A percentile compares a stretch with the other conserved stretches of the same genome.
Conservation (phyloP, 2,329 filamentous ascomycete genomes). For the Fusarium camptoceras region DNA sequence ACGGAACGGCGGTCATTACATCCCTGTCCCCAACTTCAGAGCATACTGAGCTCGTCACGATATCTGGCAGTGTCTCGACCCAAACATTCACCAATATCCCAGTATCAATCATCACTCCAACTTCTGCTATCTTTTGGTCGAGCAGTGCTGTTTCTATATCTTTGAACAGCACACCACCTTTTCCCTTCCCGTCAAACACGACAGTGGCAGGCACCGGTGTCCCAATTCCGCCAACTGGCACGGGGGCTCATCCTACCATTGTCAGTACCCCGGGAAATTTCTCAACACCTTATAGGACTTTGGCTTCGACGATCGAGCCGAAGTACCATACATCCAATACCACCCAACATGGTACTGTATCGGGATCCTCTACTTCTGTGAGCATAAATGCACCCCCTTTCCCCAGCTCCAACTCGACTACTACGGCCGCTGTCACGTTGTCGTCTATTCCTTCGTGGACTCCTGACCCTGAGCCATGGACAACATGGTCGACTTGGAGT, state of each 20-base stretch:
- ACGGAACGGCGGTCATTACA: conserved; percentile 3
- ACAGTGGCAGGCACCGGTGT: conserved; percentile 22
- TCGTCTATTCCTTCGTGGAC: conserved; percentile 18
- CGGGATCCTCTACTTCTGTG: conserved; percentile 6
- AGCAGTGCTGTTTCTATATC: conserved; percentile 3
- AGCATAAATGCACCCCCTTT: conserved; percentile 15
- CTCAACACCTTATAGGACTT: background rate
- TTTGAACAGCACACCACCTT: conserved; percentile 17
- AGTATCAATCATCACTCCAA: conserved; percentile 12
- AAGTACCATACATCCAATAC: conserved; percentile 23
- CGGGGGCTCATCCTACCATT: conserved; percentile 1
- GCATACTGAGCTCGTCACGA: conserved; percentile 18
- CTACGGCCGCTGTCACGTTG: background rate
- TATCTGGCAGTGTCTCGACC: background rate
- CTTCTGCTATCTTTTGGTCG: conserved; percentile 14
- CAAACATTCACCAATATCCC: background rate
- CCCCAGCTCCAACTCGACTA: conserved; percentile 36
- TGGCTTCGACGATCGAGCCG: conserved; percentile 3
- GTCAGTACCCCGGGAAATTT: background rate
- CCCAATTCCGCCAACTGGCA: conserved; percentile 15
- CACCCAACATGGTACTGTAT: conserved; percentile 1
- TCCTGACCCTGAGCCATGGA: conserved; percentile 22
- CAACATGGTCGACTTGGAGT: conserved; percentile 25
- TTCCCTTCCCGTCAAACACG: conserved; percentile 34
- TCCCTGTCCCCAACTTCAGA: conserved; percentile 12